phyloP scores from a whole-genome alignment of 169 alveolate genomes.

The Plasmodium chabaudi region DNA sequence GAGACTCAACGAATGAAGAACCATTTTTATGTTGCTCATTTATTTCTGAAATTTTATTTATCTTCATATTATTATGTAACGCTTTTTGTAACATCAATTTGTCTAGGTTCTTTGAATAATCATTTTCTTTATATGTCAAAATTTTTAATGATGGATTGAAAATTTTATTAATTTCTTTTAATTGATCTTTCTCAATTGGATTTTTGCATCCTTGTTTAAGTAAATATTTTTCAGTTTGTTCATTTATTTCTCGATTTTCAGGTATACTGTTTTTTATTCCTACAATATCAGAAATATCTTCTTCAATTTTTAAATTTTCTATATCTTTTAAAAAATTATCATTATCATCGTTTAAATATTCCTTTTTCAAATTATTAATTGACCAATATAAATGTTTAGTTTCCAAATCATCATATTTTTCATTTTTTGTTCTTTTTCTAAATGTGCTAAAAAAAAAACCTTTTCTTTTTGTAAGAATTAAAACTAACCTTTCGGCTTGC shows the following conservation, averaged over 20 bases:
- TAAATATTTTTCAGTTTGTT: conserved; percentile 15
- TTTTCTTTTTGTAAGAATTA: conserved; percentile 14
- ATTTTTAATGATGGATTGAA: conserved; percentile 43
- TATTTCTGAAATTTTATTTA: neutral
- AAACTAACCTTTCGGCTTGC: neutral
- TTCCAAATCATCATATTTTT: conserved; percentile 63
- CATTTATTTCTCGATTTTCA: conserved; percentile 31
- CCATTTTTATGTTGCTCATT: neutral
- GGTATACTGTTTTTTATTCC: conserved; percentile 45
- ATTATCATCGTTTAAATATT: conserved; percentile 14
- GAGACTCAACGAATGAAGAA: no score
- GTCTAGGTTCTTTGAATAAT: neutral
- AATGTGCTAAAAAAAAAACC: conserved; percentile 21
- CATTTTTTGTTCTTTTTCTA: conserved; percentile 34
- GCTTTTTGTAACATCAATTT: conserved; percentile 6
- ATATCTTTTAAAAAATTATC: conserved; percentile 42
- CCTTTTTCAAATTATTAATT: conserved; percentile 56
- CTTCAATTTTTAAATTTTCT: conserved; percentile 44
- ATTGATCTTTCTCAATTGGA: conserved; percentile 10
- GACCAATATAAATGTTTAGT: conserved; percentile 68
- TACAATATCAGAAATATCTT: conserved; percentile 46
- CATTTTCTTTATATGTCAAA: conserved; percentile 27
- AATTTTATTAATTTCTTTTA: conserved; percentile 38
- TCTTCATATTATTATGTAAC: neutral
- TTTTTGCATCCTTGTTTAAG: neutral